phyloP scores from a whole-genome alignment of 805 yeast species.

The Helenozyma rhizophorensis region DNA sequence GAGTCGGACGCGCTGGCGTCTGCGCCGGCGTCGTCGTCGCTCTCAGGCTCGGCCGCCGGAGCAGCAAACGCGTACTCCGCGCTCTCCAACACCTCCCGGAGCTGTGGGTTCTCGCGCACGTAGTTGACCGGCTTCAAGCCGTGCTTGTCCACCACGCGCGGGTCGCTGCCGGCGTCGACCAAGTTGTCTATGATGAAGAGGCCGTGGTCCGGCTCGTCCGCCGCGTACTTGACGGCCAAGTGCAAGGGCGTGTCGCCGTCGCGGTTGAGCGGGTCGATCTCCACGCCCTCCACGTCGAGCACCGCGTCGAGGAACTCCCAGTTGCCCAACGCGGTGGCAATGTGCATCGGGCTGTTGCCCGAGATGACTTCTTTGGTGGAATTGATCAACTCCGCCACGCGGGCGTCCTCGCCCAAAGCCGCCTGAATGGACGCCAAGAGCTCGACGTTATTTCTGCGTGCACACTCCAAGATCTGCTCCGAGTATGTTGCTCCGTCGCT shows the following conservation, averaged over 20 bases:
- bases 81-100: constrained; percentile 64
- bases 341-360: constrained; percentile 76
- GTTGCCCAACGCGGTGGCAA: constrained; percentile 77
- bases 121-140: constrained; percentile 77
- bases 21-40: constrained; percentile 32
- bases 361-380: constrained; percentile 61
- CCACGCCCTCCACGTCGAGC: constrained; percentile 85
- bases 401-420: constrained; percentile 35
- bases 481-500: constrained; percentile 62
- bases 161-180: constrained; percentile 89
- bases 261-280: constrained; percentile 74
- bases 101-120: constrained; percentile 50
- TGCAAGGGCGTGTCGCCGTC: constrained; percentile 91
- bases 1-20: constrained; percentile 37
- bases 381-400: constrained; percentile 55
- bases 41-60: constrained; percentile 33
- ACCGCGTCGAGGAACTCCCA: constrained; percentile 80
- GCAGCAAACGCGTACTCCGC: constrained; percentile 81
- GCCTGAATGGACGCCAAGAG: constrained; percentile 55
- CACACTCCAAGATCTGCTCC: constrained; percentile 79
- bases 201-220: constrained; percentile 83
- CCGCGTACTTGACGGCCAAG: constrained; percentile 71
- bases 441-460: constrained; percentile 84
- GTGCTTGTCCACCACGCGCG: constrained; percentile 40
- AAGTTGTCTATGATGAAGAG: constrained; percentile 71